Evolutionary conservation across 2,329 filamentous ascomycete species (phyloP).

Genomic region (Pseudohalonectria lignicola): DNA sequence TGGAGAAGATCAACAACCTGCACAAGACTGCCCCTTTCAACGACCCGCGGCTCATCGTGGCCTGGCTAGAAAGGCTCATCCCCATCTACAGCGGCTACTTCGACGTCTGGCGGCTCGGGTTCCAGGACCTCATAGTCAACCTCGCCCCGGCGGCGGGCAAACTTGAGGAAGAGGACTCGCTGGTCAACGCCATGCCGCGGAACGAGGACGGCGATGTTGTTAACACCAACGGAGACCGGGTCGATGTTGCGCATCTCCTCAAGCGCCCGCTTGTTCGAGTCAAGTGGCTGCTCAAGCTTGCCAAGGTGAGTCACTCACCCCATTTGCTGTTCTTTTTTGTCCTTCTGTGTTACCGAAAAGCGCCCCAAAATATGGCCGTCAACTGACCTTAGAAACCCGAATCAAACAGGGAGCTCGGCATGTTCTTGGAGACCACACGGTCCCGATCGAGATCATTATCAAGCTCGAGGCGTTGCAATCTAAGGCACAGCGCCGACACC

Average conservation of each 20-base stretch:
- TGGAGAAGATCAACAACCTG: conserved; percentile 71
- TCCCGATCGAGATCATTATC: conserved; percentile 46
- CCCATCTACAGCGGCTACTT: conserved; percentile 80
- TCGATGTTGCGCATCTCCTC: conserved; percentile 87
- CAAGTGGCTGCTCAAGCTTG: conserved; percentile 76
- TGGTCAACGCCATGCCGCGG: conserved; percentile 46
- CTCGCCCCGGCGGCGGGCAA: conserved; percentile 56
- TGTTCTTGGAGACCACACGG: conserved; percentile 36
- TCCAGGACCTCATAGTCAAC: conserved; percentile 90
- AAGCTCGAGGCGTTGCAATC: conserved; percentile 64
- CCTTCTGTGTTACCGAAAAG: too few species aligned
- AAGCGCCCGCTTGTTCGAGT: conserved; percentile 81
- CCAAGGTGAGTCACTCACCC: conserved; percentile 45
- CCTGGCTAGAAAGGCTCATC: conserved; percentile 71
- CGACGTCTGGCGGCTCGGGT: conserved; percentile 81
- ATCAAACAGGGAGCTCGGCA: conserved; percentile 1
- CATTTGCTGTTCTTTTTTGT: not conserved
- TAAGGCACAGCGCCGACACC: conserved; percentile 56
- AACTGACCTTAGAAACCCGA: too few species aligned
- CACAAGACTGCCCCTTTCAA: conserved; percentile 72
- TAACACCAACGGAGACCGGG: conserved; percentile 71
- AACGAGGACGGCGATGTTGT: conserved; percentile 57
- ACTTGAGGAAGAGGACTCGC: conserved; percentile 47
- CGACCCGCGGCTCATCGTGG: conserved; percentile 60
- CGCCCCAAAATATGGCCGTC: too few species aligned